These are phyloP conservation scores for Pisolithus marmoratus DNA, from an alignment of 768 basidiomycete genomes.

Conservation along the genomic window DNA sequence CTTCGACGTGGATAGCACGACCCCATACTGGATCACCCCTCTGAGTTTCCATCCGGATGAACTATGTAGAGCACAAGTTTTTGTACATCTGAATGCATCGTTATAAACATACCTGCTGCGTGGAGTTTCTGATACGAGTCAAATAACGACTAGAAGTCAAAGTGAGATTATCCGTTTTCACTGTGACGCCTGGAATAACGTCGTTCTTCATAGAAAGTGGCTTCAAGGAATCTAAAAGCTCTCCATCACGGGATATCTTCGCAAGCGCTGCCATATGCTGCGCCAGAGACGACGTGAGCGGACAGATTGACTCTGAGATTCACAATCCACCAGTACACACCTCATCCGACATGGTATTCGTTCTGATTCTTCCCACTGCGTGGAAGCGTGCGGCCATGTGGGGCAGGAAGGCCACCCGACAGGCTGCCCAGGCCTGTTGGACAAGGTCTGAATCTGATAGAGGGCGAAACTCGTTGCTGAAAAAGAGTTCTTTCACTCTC, in stretches of 20 bases:
- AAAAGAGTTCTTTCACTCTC: constrained; percentile 27
- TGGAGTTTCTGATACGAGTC: constrained; percentile 35
- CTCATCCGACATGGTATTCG: constrained; percentile 19
- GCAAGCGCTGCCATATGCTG: constrained; percentile 43
- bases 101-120: constrained; percentile 31
- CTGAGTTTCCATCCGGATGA: constrained; percentile 12
- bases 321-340: constrained; percentile 18
- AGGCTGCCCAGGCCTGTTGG: too few species aligned
- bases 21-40: constrained; percentile 5
- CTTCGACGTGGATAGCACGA: constrained; percentile 23
- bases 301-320: constrained; percentile 3
- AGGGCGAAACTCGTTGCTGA: constrained; percentile 15
- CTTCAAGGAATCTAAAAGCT: constrained; percentile 46
- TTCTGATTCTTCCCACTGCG: constrained; percentile 14
- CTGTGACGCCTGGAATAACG: constrained; percentile 24
- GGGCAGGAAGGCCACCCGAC: constrained; percentile 26
- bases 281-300: background rate
- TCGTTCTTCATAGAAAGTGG: constrained; percentile 41
- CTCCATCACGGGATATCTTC: constrained; percentile 40
- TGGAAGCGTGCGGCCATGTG: constrained; percentile 8
- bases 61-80: constrained; percentile 4
- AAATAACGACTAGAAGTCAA: constrained; percentile 39
- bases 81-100: too few species aligned
- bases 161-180: constrained; percentile 26
- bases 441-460: constrained; percentile 15